Percentiles rank a stretch among this genome's conserved stretches.
phyloP scores from a whole-genome alignment of 2,329 filamentous ascomycete genomes.

The Cladophialophora chaetospira region DNA sequence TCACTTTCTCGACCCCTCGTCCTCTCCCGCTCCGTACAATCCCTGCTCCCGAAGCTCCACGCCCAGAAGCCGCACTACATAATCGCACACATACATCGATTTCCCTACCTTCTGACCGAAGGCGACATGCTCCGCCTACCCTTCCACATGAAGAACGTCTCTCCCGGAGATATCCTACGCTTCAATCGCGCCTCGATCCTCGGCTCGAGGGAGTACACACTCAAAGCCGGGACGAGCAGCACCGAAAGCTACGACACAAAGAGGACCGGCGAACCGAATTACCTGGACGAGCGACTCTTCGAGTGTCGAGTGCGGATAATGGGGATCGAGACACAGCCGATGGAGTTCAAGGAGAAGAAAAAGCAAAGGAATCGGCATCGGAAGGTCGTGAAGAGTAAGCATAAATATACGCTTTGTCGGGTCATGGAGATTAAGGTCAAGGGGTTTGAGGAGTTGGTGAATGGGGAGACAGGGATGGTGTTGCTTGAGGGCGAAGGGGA shows the following conservation, averaged over 20 bases:
- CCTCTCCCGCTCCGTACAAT: conserved; percentile 45
- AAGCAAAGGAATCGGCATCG: conserved; percentile 67
- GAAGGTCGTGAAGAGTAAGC: conserved; percentile 83
- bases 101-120: conserved; percentile 55
- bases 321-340: conserved; percentile 75
- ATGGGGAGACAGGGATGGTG: conserved; percentile 44
- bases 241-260: conserved; percentile 31
- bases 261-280: conserved; percentile 42
- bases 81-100: conserved; percentile 50
- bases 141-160: conserved; percentile 74
- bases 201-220: conserved; percentile 85
- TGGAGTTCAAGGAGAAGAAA: conserved; percentile 58
- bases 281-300: conserved; percentile 79
- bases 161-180: conserved; percentile 80
- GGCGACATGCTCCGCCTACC: conserved; percentile 77
- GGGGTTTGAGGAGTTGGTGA: conserved; percentile 55
- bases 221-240: conserved; percentile 67
- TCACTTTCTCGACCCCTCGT: conserved; percentile 38
- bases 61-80: conserved; percentile 52
- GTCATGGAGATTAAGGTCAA: conserved; percentile 78
- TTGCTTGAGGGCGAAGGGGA: conserved; percentile 26
- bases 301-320: conserved; percentile 83
- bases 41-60: conserved; percentile 47
- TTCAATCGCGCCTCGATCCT: conserved; percentile 81
- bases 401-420: conserved; percentile 80